These are phyloP conservation scores for Zopfochytrium polystomum DNA, from an alignment of 371 early-diverging fungal genomes.

Conservation along the genomic window DNA sequence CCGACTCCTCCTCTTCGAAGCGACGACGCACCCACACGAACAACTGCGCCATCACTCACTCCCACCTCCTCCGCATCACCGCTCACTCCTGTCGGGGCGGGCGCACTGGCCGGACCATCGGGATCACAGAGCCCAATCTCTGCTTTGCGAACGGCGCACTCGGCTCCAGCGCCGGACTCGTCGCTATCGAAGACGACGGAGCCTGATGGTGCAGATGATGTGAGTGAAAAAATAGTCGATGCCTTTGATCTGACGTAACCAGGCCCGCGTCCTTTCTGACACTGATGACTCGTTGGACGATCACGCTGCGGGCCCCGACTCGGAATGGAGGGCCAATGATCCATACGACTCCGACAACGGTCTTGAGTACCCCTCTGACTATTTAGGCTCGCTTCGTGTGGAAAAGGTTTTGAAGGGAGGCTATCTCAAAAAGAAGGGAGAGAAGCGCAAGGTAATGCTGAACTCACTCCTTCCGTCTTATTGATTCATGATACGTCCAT, in stretches of 20 bases:
- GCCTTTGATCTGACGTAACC: too few species aligned
- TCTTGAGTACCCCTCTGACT: conserved; percentile 6
- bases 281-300: too few species aligned
- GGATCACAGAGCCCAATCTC: not conserved
- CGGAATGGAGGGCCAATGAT: too few species aligned
- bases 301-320: too few species aligned
- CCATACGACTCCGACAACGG: not conserved
- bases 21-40: not conserved
- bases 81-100: not conserved
- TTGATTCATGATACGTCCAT: not conserved
- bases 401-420: conserved; percentile 67
- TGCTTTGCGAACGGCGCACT: not conserved
- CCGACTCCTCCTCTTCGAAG: not conserved
- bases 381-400: conserved; percentile 49
- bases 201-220: not conserved
- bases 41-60: not conserved
- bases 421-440: conserved; percentile 75
- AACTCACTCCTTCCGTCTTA: not conserved
- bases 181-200: not conserved
- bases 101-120: not conserved
- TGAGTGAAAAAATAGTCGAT: too few species aligned
- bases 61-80: not conserved
- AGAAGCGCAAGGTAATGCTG: conserved; percentile 63
- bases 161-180: not conserved
- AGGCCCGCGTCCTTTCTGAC: too few species aligned